Percentiles rank a stretch among this genome's conserved stretches.
Evolutionary conservation across 306 rosid genomes (phyloP).

Genomic region (Pyrus communis): DNA sequence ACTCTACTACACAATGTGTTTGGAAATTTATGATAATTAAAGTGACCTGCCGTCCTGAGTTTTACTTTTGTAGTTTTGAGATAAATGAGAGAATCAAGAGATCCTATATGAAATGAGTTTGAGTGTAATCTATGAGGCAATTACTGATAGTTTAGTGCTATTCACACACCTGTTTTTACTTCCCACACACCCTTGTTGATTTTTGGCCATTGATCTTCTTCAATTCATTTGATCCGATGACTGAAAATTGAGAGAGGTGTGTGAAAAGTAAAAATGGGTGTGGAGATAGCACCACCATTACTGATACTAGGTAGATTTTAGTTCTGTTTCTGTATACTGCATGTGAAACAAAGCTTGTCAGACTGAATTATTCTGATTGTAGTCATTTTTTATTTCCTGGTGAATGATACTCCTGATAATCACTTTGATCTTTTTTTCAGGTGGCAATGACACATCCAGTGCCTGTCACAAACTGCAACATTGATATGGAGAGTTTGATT

Average conservation of each 20-base stretch:
- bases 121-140: background rate
- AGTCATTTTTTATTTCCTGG: background rate
- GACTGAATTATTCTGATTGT: background rate
- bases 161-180: too few relatives aligned
- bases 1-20: background rate
- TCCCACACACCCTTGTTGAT: too few relatives aligned
- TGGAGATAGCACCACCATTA: background rate
- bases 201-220: too few relatives aligned
- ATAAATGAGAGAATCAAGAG: background rate
- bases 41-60: background rate
- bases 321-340: background rate
- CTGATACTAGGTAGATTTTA: background rate
- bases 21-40: background rate
- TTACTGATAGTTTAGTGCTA: background rate
- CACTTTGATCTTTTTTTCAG: slow-evolving; percentile 42
- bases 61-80: background rate
- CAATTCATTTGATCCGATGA: too few relatives aligned
- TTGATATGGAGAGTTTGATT: slow-evolving; percentile 95
- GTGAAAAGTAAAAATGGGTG: too few relatives aligned
- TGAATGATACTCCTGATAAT: background rate
- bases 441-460: slow-evolving; percentile 99
- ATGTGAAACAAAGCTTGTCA: background rate
- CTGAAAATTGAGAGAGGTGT: too few relatives aligned
- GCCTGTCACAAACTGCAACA: slow-evolving; percentile 99
- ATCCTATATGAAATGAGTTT: background rate